Conservation (phyloP, 305 asterid genomes). For the Stenogyne calaminthoides region DNA sequence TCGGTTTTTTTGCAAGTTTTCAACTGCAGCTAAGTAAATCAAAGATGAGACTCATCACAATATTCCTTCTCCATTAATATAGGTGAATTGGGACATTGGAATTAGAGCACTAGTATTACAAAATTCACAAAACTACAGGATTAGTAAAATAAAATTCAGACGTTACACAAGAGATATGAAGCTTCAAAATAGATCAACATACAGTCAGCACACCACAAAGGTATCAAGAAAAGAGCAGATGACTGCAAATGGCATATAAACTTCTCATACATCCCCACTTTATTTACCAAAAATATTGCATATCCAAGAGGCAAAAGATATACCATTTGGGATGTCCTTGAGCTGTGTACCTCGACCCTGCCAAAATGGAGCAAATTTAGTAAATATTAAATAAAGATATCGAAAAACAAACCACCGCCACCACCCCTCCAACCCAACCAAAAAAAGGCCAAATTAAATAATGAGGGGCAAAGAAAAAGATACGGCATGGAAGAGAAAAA, state of each 20-base stretch:
- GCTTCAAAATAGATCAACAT: conserved; percentile 1
- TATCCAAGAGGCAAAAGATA: conserved; percentile 5
- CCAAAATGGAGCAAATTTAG: conserved; percentile 21
- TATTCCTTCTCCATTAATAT: no score
- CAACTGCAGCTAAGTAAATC: not conserved
- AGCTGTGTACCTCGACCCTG: conserved; percentile 79
- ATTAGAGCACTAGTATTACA: not conserved
- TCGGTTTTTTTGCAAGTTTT: conserved; percentile 2
- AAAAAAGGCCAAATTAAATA: not conserved
- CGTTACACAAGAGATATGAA: not conserved
- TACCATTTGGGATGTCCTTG: conserved; percentile 87
- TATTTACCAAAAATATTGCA: not conserved
- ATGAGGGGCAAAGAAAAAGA: not conserved
- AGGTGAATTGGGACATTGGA: no score
- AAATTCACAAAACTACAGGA: not conserved
- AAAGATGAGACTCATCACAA: no score
- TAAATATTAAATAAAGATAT: conserved; percentile 11
- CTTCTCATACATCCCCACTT: conserved; percentile 4
- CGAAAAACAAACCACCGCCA: not conserved
- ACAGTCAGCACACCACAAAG: conserved; percentile 1
- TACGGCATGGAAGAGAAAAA: not conserved
- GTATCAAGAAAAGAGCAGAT: not conserved
- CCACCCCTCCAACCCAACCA: not conserved
- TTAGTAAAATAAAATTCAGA: not conserved
- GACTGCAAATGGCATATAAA: not conserved